Evolutionary conservation across 768 basidiomycete genomes (phyloP).

Genomic region (Kwoniella bestiolae): DNA sequence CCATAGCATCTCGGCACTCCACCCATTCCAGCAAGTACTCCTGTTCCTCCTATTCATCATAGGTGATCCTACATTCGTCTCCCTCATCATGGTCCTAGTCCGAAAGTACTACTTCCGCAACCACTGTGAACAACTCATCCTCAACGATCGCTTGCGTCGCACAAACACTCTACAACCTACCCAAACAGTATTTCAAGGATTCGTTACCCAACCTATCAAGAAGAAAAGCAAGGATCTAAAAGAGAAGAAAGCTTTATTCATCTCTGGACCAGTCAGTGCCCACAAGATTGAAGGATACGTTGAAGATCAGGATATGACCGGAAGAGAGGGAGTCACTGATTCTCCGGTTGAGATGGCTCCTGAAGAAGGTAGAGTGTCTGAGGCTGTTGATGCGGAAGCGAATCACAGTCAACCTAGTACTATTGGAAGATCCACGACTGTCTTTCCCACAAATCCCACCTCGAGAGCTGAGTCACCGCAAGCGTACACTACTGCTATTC

Average conservation of each 20-base stretch:
- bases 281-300: slow-evolving; percentile 13
- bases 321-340: slow-evolving; percentile 13
- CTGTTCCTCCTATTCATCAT: slow-evolving; percentile 22
- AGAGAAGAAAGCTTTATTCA: slow-evolving; percentile 5
- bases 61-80: slow-evolving; percentile 41
- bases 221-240: not conserved
- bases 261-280: slow-evolving; percentile 17
- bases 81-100: slow-evolving; percentile 48
- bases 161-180: slow-evolving; percentile 24
- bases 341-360: slow-evolving; percentile 4
- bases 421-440: slow-evolving; percentile 11
- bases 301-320: not conserved
- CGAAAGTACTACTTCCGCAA: slow-evolving; percentile 44
- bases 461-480: not conserved
- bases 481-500: slow-evolving; percentile 11
- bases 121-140: slow-evolving; percentile 42
- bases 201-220: slow-evolving; percentile 12
- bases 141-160: slow-evolving; percentile 33
- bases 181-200: slow-evolving; percentile 7
- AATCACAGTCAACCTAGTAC: slow-evolving; percentile 15
- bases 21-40: slow-evolving; percentile 28
- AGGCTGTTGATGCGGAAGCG: not conserved
- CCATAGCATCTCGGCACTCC: slow-evolving; percentile 38
- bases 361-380: slow-evolving; percentile 3
- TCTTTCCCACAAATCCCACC: not conserved